These are phyloP conservation scores for Fusarium algeriense DNA, from an alignment of 2,329 filamentous ascomycete species.

Conservation along the genomic window DNA sequence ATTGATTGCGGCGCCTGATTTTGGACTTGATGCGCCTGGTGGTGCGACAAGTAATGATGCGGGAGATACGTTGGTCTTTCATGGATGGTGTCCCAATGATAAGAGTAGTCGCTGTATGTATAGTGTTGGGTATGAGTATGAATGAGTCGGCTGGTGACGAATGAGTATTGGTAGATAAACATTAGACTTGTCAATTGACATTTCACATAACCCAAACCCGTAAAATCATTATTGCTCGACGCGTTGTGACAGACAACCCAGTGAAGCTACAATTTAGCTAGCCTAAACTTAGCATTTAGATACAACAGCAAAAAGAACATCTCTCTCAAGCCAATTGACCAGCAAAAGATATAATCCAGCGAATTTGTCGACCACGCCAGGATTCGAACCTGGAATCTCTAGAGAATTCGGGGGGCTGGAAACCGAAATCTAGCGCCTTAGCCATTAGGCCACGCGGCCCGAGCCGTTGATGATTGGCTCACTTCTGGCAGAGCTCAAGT, in stretches of 20 bases:
- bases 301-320: neutral
- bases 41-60: slow-evolving; percentile 21
- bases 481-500: accelerated
- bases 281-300: no score
- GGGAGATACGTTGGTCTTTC: slow-evolving; percentile 11
- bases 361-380: slow-evolving; percentile 20
- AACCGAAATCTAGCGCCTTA: slow-evolving; percentile 35
- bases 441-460: slow-evolving; percentile 34
- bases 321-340: no score
- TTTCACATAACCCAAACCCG: no score
- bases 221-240: neutral
- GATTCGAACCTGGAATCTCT: slow-evolving; percentile 35
- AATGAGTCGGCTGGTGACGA: neutral
- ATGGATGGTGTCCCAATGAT: slow-evolving; percentile 16
- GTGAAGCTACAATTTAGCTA: neutral
- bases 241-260: no score
- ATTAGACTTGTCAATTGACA: no score
- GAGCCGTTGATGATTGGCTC: slow-evolving; percentile 13
- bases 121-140: neutral
- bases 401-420: slow-evolving; percentile 7
- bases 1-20: slow-evolving; percentile 9
- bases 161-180: no score
- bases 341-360: neutral
- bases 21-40: slow-evolving; percentile 17
- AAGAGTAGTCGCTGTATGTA: slow-evolving; percentile 12